These are phyloP conservation scores for Exophiala phaeomuriformis DNA, from an alignment of 2,329 filamentous ascomycete genomes.

Conservation along the genomic window DNA sequence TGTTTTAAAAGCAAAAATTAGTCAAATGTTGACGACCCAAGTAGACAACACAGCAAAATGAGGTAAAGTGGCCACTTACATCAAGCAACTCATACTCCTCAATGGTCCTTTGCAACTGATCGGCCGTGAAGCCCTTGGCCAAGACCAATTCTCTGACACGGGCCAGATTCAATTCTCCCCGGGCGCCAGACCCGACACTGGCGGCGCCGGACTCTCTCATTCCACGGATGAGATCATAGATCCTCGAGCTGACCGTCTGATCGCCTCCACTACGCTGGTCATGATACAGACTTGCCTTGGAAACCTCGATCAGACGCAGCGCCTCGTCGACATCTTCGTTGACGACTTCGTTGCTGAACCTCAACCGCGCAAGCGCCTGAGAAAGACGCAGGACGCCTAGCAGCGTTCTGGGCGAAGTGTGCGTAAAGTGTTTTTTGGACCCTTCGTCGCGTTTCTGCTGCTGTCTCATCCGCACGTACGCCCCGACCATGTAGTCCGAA, in stretches of 20 bases:
- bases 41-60: background rate
- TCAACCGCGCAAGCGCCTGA: slow-evolving; percentile 84
- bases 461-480: slow-evolving; percentile 89
- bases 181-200: slow-evolving; percentile 60
- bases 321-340: slow-evolving; percentile 95
- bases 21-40: too few species aligned
- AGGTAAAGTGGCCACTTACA: slow-evolving; percentile 58
- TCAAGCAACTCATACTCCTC: slow-evolving; percentile 83
- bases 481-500: slow-evolving; percentile 93
- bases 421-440: slow-evolving; percentile 83
- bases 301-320: slow-evolving; percentile 80
- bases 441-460: slow-evolving; percentile 87
- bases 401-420: slow-evolving; percentile 88
- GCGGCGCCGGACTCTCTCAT: slow-evolving; percentile 79
- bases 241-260: slow-evolving; percentile 76
- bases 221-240: slow-evolving; percentile 87
- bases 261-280: slow-evolving; percentile 58
- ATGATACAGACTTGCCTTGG: slow-evolving; percentile 79
- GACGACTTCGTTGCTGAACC: slow-evolving; percentile 77
- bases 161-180: slow-evolving; percentile 73
- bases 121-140: slow-evolving; percentile 92
- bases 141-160: slow-evolving; percentile 86
- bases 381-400: slow-evolving; percentile 87
- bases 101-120: slow-evolving; percentile 79
- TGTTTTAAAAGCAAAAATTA: slow-evolving; percentile 31